Percentiles rank a stretch among this genome's conserved stretches.
Evolutionary conservation across 352 stramenopile genomes (phyloP).

Genomic region (Pythium guiyangense): DNA sequence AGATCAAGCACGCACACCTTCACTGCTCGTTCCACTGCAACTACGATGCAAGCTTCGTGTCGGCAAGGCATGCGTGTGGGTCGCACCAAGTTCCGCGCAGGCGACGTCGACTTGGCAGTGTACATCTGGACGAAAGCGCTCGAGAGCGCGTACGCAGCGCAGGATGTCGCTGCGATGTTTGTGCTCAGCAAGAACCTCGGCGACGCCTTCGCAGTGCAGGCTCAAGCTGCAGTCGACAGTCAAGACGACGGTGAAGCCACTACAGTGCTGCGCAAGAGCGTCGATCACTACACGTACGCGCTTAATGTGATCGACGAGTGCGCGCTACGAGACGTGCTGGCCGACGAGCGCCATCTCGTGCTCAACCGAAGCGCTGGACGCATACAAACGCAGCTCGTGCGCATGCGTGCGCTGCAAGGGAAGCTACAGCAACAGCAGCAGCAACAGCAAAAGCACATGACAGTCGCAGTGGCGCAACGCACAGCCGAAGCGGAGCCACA

Average conservation of each 20-base stretch:
- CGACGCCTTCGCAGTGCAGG: slow-evolving; percentile 27
- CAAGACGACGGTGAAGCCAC: too few species aligned
- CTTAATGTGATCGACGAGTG: too few species aligned
- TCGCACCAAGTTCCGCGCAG: slow-evolving; percentile 27
- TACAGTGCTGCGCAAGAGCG: slow-evolving; percentile 23
- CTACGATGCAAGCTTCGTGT: too few species aligned
- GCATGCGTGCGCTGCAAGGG: slow-evolving; percentile 12
- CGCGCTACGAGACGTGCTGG: too few species aligned
- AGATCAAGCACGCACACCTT: too few species aligned
- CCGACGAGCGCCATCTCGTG: slow-evolving; percentile 14
- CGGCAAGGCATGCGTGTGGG: slow-evolving; percentile 30
- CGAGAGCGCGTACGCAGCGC: slow-evolving; percentile 31
- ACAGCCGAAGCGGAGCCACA: neutral
- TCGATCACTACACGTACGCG: too few species aligned
- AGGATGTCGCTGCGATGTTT: slow-evolving; percentile 57
- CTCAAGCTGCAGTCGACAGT: too few species aligned
- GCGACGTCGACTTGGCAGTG: slow-evolving; percentile 28
- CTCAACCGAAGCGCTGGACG: slow-evolving; percentile 25
- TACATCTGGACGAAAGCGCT: slow-evolving; percentile 50
- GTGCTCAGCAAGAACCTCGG: slow-evolving; percentile 68
- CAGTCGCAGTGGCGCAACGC: neutral
- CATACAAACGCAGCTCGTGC: slow-evolving; percentile 14
- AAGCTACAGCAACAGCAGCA: too few species aligned
- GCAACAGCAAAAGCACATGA: slow-evolving; percentile 1
- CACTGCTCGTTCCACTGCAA: too few species aligned